Base-by-base conservation (phyloP, 2,329 filamentous ascomycete genomes). In the Talaromyces albobiverticillius region DNA sequence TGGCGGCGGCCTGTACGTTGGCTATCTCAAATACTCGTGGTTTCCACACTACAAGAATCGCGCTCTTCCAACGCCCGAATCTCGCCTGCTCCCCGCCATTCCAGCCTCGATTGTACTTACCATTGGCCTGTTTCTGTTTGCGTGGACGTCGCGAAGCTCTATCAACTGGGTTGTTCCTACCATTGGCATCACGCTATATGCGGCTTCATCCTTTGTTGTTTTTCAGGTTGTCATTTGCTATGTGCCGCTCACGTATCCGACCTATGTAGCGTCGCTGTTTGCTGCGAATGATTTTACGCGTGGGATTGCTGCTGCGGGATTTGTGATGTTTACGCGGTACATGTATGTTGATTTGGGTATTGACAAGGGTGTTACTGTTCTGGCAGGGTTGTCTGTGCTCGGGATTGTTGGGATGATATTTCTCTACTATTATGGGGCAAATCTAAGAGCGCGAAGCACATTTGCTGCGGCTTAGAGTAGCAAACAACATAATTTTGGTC, bases 41-140 rank as follows among this genome's bases (percentile, higher is more conserved):
- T 13, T 67, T 67, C 45, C 66, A 13, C 64, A 14, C 53, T 58
- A 13, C 64, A 68, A 38, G 59, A 62, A 2, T 64, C 66, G 9
- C 62, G 59, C 52, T 51, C n/a, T n/a, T n/a, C 69, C 32, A 29
- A 20, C 71, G 9, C 81, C 80, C 56, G 83, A 86, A 65, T 67
- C 67, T 11, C 75, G 81, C n/a, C 76, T 84, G 8, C 59, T 70
- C 42, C 83, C 82, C 0, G 82, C 82, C 2, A 70, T 86, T 2
- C 67, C 72, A 2, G 79, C 78, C 1, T 69, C 76, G 34, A 74
- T 84, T 57, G 77, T 77, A 1, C 79, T 81, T 0, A 79, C 81
- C 1, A 74, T 82, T 16, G 82, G 82, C 14, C 72, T 85, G 10
- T 85, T 86, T 73, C 63, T 85, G 54, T 84, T 66, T 40, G 64